phyloP scores from a whole-genome alignment of 1,284 basidiomycete species.

The Heliocybe sulcata region DNA sequence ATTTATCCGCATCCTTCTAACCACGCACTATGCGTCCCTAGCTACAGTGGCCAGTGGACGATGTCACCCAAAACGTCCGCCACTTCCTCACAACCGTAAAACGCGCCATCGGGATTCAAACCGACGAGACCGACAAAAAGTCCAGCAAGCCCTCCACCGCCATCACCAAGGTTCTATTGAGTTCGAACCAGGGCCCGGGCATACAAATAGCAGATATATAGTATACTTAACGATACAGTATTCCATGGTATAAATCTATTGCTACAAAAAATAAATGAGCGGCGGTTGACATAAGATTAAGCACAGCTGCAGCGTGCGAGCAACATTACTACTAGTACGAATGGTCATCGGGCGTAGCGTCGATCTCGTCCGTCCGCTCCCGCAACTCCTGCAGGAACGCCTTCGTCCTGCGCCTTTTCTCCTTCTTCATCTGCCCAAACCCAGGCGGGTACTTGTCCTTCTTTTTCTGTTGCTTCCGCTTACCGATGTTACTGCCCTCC shows the following conservation, averaged over 20 bases:
- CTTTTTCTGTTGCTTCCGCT: constrained; percentile 20
- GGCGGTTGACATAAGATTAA: neutral
- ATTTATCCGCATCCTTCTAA: neutral
- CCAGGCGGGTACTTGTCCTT: neutral
- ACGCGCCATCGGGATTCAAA: constrained; percentile 62
- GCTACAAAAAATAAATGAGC: neutral
- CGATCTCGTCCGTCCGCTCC: neutral
- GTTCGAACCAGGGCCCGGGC: constrained; percentile 81
- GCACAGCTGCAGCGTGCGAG: no score
- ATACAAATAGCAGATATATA: constrained; percentile 60
- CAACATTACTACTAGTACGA: no score
- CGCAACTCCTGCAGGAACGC: neutral
- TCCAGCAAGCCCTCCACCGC: constrained; percentile 40
- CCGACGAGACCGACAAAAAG: constrained; percentile 30
- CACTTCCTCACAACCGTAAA: constrained; percentile 78
- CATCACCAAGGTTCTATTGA: constrained; percentile 73
- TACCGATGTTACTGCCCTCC: constrained; percentile 52
- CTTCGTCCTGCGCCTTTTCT: no score
- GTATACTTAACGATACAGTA: neutral
- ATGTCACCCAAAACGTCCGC: constrained; percentile 75
- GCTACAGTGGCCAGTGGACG: constrained; percentile 69
- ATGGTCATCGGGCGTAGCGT: no score
- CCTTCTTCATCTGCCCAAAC: neutral
- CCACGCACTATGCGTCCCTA: constrained; percentile 22
- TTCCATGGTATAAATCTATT: neutral